phyloP scores from a whole-genome alignment of 116 monocot species.

The Iris pallida region DNA sequence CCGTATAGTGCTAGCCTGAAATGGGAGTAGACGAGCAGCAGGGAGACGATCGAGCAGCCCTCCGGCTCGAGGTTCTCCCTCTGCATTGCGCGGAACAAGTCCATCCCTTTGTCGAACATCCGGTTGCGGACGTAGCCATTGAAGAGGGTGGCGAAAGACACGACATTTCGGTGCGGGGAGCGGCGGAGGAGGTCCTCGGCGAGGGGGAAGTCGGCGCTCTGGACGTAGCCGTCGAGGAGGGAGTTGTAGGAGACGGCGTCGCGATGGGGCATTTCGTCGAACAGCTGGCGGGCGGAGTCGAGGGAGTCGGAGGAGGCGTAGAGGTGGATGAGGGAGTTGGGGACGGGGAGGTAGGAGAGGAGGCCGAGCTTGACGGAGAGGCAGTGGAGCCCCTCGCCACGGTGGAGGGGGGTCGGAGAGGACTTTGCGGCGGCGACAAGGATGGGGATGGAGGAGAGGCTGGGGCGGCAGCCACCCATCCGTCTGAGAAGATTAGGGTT shows the following conservation, averaged over 20 bases:
- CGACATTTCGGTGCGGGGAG: conserved; percentile 7
- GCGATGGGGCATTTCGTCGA: conserved; percentile 34
- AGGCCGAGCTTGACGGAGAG: neutral
- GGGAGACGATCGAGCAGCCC: conserved; percentile 23
- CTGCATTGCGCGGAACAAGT: conserved; percentile 26
- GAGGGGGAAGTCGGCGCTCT: conserved; percentile 19
- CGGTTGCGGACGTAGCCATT: conserved; percentile 31
- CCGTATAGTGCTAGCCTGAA: conserved; percentile 19
- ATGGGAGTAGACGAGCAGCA: conserved; percentile 18
- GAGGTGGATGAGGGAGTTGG: conserved; percentile 18
- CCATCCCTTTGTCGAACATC: conserved; percentile 21
- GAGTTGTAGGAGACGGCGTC: conserved; percentile 33
- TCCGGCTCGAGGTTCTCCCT: conserved; percentile 15
- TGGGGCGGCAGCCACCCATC: too few species aligned
- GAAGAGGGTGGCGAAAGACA: conserved; percentile 27
- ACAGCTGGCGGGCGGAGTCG: conserved; percentile 19
- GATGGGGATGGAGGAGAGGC: too few species aligned
- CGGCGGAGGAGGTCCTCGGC: conserved; percentile 28
- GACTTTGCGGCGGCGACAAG: neutral
- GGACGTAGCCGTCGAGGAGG: conserved; percentile 25
- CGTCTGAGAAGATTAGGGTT: too few species aligned
- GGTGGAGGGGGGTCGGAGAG: neutral
- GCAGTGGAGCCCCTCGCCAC: neutral
- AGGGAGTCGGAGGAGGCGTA: neutral
- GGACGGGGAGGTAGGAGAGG: conserved; percentile 11